Evolutionary conservation across 192 early-diverging fungal species (phyloP), one percentile per base, ranked within the genome.

Genomic region (Entomortierella beljakovae): DNA sequence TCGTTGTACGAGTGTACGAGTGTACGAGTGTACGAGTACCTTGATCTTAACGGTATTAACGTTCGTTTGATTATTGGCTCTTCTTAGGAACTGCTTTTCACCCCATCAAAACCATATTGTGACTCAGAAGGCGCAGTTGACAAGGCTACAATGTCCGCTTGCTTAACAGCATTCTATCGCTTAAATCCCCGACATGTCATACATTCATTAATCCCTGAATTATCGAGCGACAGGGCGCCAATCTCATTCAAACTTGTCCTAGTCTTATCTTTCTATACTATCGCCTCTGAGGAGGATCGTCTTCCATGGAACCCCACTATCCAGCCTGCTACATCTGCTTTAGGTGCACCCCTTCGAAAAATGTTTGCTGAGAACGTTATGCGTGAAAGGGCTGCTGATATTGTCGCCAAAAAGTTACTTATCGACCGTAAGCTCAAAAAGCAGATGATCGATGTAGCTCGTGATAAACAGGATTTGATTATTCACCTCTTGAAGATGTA

Each of bases 401-500:
- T 74, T 42, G 61, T 71, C n/a, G 61, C 46, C 46, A 87, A 85
- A 31, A 80, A 72, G 23, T 55, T 65, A 20, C 43, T 72, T 13
- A 61, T 71, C n/a, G 69, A 61, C 18, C 50, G 72, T 1, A 82
- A 54, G 18, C 87, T 84, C 37, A 88, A 85, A 38, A 86, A 85
- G 52, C 68, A 83, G 25, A 86, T 81, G 63, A 70, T 86, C 22
- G 86, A 90, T 25, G 83, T 83, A 31, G 73, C 74, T 25, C 85
- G 85, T n/a, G 95, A 98, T 69, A 89, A 91, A 23, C 85, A 92
- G 43, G 94, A 97, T 63, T 82, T 98, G n/a, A 85, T 97, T 20
- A 65, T 90, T 9, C 86, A 86, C 48, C 89, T 97, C 22, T 83
- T 98, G 57, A 90, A 88, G 48, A 85, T 92, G 43, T 94, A 94